Evolutionary conservation across 306 rosid genomes (phyloP), one percentile per base, ranked within the genome.

Genomic region (Medicago ruthenica): DNA sequence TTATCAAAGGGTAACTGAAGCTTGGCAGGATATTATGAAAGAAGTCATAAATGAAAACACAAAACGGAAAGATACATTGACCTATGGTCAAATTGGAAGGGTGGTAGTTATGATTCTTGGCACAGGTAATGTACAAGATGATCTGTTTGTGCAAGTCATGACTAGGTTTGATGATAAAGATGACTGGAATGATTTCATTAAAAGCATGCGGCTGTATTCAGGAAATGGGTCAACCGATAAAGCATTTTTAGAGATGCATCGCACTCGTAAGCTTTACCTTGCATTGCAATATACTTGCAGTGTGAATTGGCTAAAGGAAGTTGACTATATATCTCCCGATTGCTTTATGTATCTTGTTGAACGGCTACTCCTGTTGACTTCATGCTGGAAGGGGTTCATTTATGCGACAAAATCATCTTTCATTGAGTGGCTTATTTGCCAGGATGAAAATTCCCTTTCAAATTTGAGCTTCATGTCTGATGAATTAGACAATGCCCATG

Each of bases 301-400:
- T 3, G 87, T 60, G 10, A 73, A 90, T 20, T 83, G 87, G 91
- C 54, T 0, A 31, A 3, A 0, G 14, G 81, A 41, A 18, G 0
- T 4, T 3, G 94, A 90, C 67, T 87, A 84, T 66, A 81, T 93
- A 12, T 72, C 92, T 51, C 96, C 98, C 0, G 65, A 65, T 61
- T 89, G 89, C 84, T 90, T 90, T 71, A 57, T 93, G 66, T 87
- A 90, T 77, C 95, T 90, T 22, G 69, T 89, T 14, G 98, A 93
- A 72, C 93, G 87, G 65, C 83, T 93, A 62, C 50, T 93, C 61
- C 70, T 87, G 5, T 74, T 72, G 57, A 79, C 84, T 48, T 81
- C 81, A 9, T 62, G 65, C 64, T 14, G 41, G 45, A 74, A 24
- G 2, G 89, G 90, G 16, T 67, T 58, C 67, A 76, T 86, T 24